A percentile compares a stretch with the other conserved stretches of the same genome.
Conservation (phyloP, 352 stramenopile species). For the Phytophthora ramorum region DNA sequence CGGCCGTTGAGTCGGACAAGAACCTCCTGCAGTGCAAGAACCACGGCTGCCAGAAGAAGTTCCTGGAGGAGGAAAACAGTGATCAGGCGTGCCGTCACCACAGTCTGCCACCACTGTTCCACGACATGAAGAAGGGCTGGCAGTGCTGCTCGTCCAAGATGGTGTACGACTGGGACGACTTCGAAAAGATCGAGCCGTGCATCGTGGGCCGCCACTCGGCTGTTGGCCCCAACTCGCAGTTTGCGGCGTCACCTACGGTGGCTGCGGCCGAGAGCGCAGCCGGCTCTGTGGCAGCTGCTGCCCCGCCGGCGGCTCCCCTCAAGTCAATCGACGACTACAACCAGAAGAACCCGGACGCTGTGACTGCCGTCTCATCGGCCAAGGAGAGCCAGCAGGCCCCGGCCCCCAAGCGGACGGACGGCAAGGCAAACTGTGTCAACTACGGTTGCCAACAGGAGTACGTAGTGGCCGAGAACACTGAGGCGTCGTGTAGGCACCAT, state of each 20-base stretch:
- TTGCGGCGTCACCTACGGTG: constrained; percentile 86
- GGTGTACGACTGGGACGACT: constrained; percentile 97
- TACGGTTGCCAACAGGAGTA: constrained; percentile 94
- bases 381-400: constrained; percentile 61
- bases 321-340: constrained; percentile 96
- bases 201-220: constrained; percentile 75
- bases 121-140: constrained; percentile 93
- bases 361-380: constrained; percentile 80
- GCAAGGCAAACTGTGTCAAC: constrained; percentile 92
- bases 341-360: constrained; percentile 88
- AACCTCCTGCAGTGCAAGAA: constrained; percentile 87
- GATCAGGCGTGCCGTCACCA: constrained; percentile 83
- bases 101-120: constrained; percentile 82
- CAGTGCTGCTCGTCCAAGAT: constrained; percentile 90
- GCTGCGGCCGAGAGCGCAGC: constrained; percentile 60
- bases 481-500: constrained; percentile 85
- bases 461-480: constrained; percentile 86
- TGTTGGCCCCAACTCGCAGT: constrained; percentile 69
- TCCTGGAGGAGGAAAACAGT: constrained; percentile 78
- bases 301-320: constrained; percentile 45
- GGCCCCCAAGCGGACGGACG: constrained; percentile 72
- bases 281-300: constrained; percentile 24
- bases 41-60: constrained; percentile 87
- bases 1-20: constrained; percentile 28
- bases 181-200: constrained; percentile 89